These are phyloP conservation scores for Saxophila tyrrhenica DNA, from an alignment of 495 filamentous ascomycete species.

Conservation along the genomic window DNA sequence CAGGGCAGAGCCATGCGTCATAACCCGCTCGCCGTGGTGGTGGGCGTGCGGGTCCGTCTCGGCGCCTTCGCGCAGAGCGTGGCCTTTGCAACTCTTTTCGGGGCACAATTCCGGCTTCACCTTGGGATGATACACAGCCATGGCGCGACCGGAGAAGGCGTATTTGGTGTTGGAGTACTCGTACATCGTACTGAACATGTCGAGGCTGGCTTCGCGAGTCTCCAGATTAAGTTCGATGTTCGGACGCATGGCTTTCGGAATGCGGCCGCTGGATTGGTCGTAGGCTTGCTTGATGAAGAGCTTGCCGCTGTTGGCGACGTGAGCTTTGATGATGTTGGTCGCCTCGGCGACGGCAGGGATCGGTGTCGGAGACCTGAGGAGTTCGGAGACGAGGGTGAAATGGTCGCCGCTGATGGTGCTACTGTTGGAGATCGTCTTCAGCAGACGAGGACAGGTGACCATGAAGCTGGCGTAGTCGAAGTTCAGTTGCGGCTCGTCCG, in stretches of 20 bases:
- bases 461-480: conserved; percentile 3
- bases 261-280: conserved; percentile 8
- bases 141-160: neutral
- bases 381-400: neutral
- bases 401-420: neutral
- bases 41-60: neutral
- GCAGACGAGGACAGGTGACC: neutral
- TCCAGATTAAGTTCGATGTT: neutral
- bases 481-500: conserved; percentile 1
- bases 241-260: conserved; percentile 1
- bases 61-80: neutral
- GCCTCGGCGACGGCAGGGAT: neutral
- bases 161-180: conserved; percentile 5
- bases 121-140: conserved; percentile 3
- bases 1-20: neutral
- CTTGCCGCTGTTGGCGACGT: conserved; percentile 1
- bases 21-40: neutral
- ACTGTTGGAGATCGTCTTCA: neutral
- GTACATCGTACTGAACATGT: neutral
- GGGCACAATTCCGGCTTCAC: neutral
- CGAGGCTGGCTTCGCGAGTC: neutral
- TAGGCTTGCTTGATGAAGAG: conserved; percentile 4
- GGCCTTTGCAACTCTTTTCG: neutral
- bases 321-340: neutral
- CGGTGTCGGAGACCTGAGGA: neutral